Base-by-base conservation (phyloP, 306 rosid species). In the Cyamopsis tetragonoloba region DNA sequence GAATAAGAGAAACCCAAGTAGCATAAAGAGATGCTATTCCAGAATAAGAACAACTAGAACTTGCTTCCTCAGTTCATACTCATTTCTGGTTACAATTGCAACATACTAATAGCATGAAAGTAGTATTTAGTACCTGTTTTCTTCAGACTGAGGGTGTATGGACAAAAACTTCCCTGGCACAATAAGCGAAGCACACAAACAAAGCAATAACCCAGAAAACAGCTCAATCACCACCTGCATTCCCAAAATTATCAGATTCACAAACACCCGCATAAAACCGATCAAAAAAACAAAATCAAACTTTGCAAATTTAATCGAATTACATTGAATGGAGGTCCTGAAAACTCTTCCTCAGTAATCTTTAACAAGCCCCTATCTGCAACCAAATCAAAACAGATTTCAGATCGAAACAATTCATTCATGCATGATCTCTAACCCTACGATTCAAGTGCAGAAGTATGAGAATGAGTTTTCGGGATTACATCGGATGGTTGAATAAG, bases 111-210 rank as follows among this genome's bases (percentile, higher is more conserved):
- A n/a, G n/a, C n/a, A n/a, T n/a, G n/a, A n/a, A n/a, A n/a, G n/a
- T n/a, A n/a, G n/a, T n/a, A n/a, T n/a, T n/a, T n/a, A n/a, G n/a
- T 77, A 91, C 97, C 91, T 86, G 71, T 91, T 91, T 51, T 88
- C 97, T 5, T 84, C 89, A 11, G 97, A 81, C 27, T 86, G 59
- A 13, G 91, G 96, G 43, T 77, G 88, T 24, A 88, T 88, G 7
- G 97, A 86, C 27, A 70, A 81, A 74, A 88, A 91, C 58, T 84
- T 88, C 27, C 92, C 97, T 0, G 96, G 91, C 30, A 76, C 87
- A 2, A 80, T 75, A 9, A 88, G 86, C 0, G 88, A 93, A 28
- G 93, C 91, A 93, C 93, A 88, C 68, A 76, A 47, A 72, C 86
- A 88, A n/a, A 91, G 69, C 26, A 80, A 70, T 3, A 91, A 31